Percentiles rank a stretch among this genome's conserved stretches.
Evolutionary conservation across 257 asterid genomes (phyloP).

Genomic region (Solanum corneliomulleri): DNA sequence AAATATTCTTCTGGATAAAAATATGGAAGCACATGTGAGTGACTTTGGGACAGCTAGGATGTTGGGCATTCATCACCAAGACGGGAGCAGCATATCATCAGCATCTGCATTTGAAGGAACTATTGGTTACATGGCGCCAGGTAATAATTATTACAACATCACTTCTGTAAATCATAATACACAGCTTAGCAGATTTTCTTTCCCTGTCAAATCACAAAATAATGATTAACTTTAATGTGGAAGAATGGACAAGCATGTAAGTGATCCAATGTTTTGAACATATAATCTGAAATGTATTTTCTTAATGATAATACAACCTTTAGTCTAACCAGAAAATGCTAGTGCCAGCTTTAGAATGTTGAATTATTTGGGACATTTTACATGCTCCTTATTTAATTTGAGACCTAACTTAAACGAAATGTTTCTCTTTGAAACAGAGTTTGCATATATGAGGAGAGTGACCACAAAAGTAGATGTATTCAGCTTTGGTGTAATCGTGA

Average conservation of each 20-base stretch:
- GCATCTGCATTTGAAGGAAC: constrained; percentile 73
- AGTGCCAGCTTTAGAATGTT: not conserved
- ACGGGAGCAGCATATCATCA: constrained; percentile 27
- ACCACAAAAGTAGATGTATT: constrained; percentile 70
- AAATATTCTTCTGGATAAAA: constrained; percentile 55
- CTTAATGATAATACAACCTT: not conserved
- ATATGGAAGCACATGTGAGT: constrained; percentile 55
- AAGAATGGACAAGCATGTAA: not conserved
- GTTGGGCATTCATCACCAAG: constrained; percentile 43
- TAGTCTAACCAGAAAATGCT: not conserved
- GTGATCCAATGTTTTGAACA: not conserved
- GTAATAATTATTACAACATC: constrained; percentile 15
- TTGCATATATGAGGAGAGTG: constrained; percentile 68
- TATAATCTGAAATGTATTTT: not conserved
- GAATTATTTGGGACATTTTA: not conserved
- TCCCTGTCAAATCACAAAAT: not conserved
- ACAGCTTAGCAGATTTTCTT: not conserved
- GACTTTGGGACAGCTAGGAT: constrained; percentile 87
- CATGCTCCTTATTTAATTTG: not conserved
- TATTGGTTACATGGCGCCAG: constrained; percentile 93
- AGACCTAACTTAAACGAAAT: not conserved
- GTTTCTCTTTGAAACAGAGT: constrained; percentile 33
- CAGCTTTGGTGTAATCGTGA: constrained; percentile 68
- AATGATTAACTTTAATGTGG: not conserved
- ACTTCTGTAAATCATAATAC: not conserved